Conservation (phyloP, 164 flowering plant genomes). For the Annona squamosa region DNA sequence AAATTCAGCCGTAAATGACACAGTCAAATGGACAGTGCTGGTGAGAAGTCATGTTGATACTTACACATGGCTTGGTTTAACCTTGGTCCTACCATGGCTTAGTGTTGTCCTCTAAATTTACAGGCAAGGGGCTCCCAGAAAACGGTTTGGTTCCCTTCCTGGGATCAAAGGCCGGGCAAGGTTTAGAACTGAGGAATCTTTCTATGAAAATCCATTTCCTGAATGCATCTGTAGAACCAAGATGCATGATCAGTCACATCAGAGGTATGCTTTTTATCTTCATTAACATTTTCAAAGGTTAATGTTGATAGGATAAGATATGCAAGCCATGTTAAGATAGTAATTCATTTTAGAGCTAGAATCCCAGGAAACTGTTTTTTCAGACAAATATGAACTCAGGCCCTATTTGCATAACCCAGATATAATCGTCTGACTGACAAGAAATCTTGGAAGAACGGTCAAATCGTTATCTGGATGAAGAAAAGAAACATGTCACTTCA, state of each 20-base stretch:
- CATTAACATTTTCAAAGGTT: no score
- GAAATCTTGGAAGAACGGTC: no score
- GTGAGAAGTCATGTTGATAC: background rate
- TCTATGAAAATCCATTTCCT: constrained; percentile 85
- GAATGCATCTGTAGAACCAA: constrained; percentile 71
- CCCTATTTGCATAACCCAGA: no score
- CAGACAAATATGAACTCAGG: no score
- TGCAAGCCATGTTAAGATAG: no score
- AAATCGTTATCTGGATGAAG: no score
- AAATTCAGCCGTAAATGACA: no score
- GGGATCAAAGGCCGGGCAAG: constrained; percentile 84
- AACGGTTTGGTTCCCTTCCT: constrained; percentile 46
- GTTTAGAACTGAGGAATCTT: constrained; percentile 76
- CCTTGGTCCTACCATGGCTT: background rate
- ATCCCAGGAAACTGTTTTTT: no score
- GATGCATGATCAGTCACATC: background rate
- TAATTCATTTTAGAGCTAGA: no score
- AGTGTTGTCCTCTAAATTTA: background rate
- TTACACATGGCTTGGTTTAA: background rate
- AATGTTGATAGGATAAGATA: no score
- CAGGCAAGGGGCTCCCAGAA: constrained; percentile 88
- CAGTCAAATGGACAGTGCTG: background rate
- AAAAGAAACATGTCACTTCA: no score
- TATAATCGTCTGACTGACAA: no score
- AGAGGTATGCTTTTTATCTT: background rate